Evolutionary conservation across 176 grass and related monocot genomes (phyloP).

Genomic region (Oryza rufipogon): DNA sequence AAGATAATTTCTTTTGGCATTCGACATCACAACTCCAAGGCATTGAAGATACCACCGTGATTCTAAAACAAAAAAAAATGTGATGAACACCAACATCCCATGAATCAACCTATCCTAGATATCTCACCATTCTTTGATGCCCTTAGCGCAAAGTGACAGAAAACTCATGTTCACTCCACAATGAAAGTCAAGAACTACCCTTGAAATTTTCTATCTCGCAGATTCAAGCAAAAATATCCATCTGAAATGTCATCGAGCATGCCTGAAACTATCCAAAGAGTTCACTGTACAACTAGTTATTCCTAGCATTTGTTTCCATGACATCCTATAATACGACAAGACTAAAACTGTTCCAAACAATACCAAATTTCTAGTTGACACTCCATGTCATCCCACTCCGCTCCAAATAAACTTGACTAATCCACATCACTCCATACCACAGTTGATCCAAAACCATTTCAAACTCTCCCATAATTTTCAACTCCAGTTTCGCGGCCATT

Average conservation of each 20-base stretch:
- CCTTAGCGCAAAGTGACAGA: background rate
- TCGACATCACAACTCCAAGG: background rate
- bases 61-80: background rate
- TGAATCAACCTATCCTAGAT: background rate
- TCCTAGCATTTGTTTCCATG: background rate
- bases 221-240: background rate
- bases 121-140: background rate
- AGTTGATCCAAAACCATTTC: background rate
- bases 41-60: background rate
- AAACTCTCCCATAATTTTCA: background rate
- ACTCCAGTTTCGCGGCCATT: background rate
- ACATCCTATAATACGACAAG: background rate
- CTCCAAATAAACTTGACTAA: background rate
- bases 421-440: background rate
- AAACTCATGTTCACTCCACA: background rate
- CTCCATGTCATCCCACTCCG: background rate
- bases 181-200: background rate
- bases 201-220: background rate
- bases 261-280: constrained; percentile 1
- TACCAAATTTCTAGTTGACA: background rate
- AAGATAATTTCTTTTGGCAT: background rate
- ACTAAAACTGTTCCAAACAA: background rate
- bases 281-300: background rate
- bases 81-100: background rate
- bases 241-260: background rate